These are phyloP conservation scores for Thelonectria olida DNA, from an alignment of 2,329 filamentous ascomycete genomes.

Conservation along the genomic window DNA sequence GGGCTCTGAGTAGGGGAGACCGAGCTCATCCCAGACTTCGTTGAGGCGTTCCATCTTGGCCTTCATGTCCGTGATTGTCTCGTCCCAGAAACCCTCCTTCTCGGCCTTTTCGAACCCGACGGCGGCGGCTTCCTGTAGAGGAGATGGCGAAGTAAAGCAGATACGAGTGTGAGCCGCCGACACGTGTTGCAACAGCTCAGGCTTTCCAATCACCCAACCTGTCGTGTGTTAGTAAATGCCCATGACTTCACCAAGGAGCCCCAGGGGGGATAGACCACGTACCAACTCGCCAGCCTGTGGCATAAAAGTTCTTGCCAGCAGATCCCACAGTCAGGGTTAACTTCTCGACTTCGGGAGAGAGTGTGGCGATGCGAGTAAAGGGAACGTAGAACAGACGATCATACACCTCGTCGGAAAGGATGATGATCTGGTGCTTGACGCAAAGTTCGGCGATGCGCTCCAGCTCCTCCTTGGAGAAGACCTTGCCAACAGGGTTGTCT, in stretches of 20 bases:
- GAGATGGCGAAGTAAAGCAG: conserved; percentile 93
- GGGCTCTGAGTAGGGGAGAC: conserved; percentile 85
- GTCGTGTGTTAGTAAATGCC: conserved; percentile 5
- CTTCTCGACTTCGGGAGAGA: conserved; percentile 88
- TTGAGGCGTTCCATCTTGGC: conserved; percentile 89
- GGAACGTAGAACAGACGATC: conserved; percentile 95
- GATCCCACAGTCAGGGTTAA: conserved; percentile 94
- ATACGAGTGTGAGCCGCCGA: conserved; percentile 94
- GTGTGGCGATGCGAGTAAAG: conserved; percentile 89
- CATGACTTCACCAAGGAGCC: neutral
- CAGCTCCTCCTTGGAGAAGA: conserved; percentile 86
- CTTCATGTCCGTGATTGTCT: conserved; percentile 87
- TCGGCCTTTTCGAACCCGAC: conserved; percentile 95
- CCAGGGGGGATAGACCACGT: conserved; percentile 29
- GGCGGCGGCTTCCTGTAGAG: conserved; percentile 92
- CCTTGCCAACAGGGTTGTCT: conserved; percentile 97
- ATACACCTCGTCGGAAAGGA: conserved; percentile 92
- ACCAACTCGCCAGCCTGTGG: conserved; percentile 92
- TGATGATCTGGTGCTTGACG: conserved; percentile 92
- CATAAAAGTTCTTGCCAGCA: conserved; percentile 98
- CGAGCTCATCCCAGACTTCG: conserved; percentile 78
- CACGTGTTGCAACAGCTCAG: conserved; percentile 90
- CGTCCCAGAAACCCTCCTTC: conserved; percentile 84
- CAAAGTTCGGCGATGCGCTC: conserved; percentile 86
- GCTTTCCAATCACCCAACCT: conserved; percentile 91